Base-by-base conservation (phyloP, 495 filamentous ascomycete species). In the Aspergillus affinis region DNA sequence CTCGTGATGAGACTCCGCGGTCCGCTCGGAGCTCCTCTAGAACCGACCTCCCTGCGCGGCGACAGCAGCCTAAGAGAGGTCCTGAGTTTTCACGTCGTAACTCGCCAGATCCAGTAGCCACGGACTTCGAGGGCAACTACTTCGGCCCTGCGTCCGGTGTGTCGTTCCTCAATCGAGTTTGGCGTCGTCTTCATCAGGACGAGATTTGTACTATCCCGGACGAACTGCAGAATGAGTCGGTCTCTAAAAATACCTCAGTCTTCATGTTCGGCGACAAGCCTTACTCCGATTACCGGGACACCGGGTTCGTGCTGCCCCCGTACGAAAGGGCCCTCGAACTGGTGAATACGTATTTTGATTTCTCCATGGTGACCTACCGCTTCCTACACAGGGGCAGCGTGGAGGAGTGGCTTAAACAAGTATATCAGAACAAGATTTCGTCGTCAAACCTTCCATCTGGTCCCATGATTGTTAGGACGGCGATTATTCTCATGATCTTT, bases 111-210 rank as follows among this genome's bases (percentile, higher is more conserved):
- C 75, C 75, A 2, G 75, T 73, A 0, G 75, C 70, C 1, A 79
- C 75, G 12, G 78, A 81, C 32, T 72, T 79, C 30, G 76, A 81
- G 51, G 78, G 78, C 10, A 78, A 81, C 44, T 79, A 79, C 41
- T 62, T 79, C 6, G 78, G 77, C 2, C 78, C 78, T 27, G 66
- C 78, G 1, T 81, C 78, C 0, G 76, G 77, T 0, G 65, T 81
- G 6, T 78, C 78, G 3, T 81, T 81, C 44, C 68, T 81, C 44
- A 78, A 78, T 56, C 72, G 78, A 0, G 77, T 78, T 9, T 79
- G 76, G 75, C 71, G 73, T 36, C 73, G 77, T 19, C 56, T 79
- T 50, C 71, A 76, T 47, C 75, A 78, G 59, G 75, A 79, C 62
- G 73, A 76, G 36, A 62, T 64, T n/a, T 65, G 69, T 4, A 59